Conservation (phyloP, 306 rosid species). For the Cajanus cajan region DNA sequence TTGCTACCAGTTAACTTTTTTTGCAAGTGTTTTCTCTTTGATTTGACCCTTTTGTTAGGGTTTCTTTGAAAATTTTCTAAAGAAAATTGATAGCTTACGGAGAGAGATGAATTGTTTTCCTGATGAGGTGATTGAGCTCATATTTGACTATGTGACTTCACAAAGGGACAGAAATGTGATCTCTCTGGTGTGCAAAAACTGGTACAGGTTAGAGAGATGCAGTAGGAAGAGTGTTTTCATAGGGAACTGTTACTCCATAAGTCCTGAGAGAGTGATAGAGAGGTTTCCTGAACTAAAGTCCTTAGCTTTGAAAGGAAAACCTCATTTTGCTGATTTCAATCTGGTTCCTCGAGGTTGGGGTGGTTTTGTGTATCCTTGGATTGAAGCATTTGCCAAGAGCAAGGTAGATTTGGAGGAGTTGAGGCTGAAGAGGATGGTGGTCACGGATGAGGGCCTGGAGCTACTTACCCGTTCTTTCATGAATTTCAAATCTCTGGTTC, state of each 20-base stretch:
- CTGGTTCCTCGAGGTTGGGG: constrained; percentile 77
- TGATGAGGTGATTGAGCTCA: background rate
- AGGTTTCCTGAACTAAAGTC: constrained; percentile 59
- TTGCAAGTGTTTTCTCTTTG: background rate
- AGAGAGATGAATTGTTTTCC: background rate
- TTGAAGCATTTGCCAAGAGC: background rate
- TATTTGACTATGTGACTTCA: background rate
- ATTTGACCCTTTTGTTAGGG: background rate
- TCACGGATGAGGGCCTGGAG: background rate
- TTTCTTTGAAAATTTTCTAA: background rate
- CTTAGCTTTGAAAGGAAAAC: constrained; percentile 70
- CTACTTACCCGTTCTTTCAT: background rate
- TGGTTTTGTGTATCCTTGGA: constrained; percentile 46
- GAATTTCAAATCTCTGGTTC: constrained; percentile 14
- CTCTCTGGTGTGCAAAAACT: background rate
- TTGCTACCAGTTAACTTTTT: background rate
- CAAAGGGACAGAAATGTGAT: background rate
- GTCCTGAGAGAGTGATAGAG: constrained; percentile 54
- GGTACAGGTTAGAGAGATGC: constrained; percentile 33
- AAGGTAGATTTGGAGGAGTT: background rate
- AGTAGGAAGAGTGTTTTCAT: constrained; percentile 57
- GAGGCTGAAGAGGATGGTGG: constrained; percentile 8
- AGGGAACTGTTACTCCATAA: constrained; percentile 71
- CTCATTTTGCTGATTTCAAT: constrained; percentile 82
- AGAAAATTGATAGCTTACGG: background rate